These are phyloP conservation scores for Metschnikowia picachoensis DNA, from an alignment of 805 yeast species.

Conservation along the genomic window DNA sequence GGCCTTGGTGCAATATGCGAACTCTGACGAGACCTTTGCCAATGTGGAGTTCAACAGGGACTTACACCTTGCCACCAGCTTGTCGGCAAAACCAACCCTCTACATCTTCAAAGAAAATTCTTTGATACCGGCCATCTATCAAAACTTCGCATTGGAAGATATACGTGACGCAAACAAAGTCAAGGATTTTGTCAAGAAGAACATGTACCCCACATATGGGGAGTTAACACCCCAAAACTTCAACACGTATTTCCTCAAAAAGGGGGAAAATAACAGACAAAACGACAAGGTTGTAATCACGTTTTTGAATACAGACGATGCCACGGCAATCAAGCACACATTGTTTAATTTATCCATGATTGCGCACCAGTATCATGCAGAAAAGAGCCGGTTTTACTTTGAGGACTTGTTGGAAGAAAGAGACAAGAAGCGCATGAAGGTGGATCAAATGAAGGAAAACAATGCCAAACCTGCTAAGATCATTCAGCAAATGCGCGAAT, in stretches of 20 bases:
- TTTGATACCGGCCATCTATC: slow-evolving; percentile 49
- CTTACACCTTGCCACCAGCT: slow-evolving; percentile 45
- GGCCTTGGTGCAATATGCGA: slow-evolving; percentile 40
- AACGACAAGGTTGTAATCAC: slow-evolving; percentile 48
- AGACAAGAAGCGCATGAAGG: slow-evolving; percentile 40
- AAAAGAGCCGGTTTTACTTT: slow-evolving; percentile 40
- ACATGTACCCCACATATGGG: slow-evolving; percentile 49
- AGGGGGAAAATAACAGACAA: slow-evolving; percentile 17
- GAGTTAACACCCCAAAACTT: slow-evolving; percentile 45
- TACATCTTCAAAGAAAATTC: slow-evolving; percentile 57
- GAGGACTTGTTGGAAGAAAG: slow-evolving; percentile 26
- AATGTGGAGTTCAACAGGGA: slow-evolving; percentile 40
- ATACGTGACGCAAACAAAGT: slow-evolving; percentile 49
- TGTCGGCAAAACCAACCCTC: slow-evolving; percentile 61
- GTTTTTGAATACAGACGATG: slow-evolving; percentile 41
- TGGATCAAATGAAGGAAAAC: slow-evolving; percentile 40
- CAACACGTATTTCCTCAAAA: slow-evolving; percentile 30
- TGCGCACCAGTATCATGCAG: slow-evolving; percentile 47
- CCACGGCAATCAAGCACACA: slow-evolving; percentile 29
- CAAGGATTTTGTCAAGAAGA: slow-evolving; percentile 45
- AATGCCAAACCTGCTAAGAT: slow-evolving; percentile 43
- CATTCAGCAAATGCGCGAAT: slow-evolving; percentile 45
- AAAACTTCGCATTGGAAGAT: slow-evolving; percentile 62
- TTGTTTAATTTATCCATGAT: slow-evolving; percentile 39
- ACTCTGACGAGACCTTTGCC: slow-evolving; percentile 34